Base-by-base conservation (phyloP, 2,329 filamentous ascomycete genomes). In the Trichophyton verrucosum region DNA sequence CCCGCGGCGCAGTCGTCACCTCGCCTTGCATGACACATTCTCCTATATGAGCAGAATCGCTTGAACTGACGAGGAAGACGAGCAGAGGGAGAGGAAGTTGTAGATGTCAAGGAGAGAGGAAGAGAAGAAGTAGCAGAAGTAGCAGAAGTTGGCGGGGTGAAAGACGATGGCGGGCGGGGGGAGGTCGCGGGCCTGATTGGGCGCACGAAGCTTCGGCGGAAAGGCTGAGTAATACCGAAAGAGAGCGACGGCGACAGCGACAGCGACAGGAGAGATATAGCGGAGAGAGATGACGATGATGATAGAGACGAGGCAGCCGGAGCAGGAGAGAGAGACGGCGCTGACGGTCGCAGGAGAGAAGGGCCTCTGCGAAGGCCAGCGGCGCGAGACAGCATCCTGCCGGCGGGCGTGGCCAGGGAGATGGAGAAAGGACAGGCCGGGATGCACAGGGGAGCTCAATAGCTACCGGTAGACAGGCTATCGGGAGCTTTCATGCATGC, bases 21-120 rank as follows among this genome's bases (percentile, higher is more conserved):
- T 57, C 60, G 60, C 64, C 82, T 77, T 72, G 82, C 83, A 75
- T 87, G 89, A 85, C 91, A 92, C 74, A 78, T 81, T 77, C 86
- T 81, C 76, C 86, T 82, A 75, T 87, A 87, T 60, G 89, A 92
- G 75, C 89, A 94, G 73, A 86, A 75, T 71, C 86, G 79, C 65
- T 74, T 74, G 57, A 70, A 67, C 51, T 67, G 66, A 57, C 73
- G 71, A 40, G 69, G 22, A n/a, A 53, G 49, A 33, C 49, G 49
- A 33, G 27, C 24, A 30, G 66, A 44, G 6, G 38, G 38, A 42
- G 55, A 53, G 7, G 55, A 40, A 40, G 55, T 15, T 17, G 40
- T 17, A 44, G 40, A 44, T n/a, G 40, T 17, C 15, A 17, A n/a
- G n/a, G 40, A 44, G 40, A 44, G 8, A 24, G 30, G 20, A 40